Conservation (phyloP, 805 yeast genomes). For the Spathaspora arborariae region DNA sequence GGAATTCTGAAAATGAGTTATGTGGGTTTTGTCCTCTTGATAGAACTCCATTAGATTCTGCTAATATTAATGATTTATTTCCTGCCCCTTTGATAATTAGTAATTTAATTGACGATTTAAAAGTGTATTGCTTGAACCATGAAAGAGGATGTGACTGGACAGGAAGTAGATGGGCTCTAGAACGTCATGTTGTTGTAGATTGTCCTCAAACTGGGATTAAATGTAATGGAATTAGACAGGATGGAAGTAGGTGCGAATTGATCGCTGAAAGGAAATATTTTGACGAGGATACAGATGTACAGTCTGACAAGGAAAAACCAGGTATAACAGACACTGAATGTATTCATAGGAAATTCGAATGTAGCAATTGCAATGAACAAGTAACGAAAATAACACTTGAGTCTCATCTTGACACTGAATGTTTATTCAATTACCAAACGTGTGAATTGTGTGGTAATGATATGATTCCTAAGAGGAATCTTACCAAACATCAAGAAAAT, state of each 20-base stretch:
- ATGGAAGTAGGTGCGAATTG: slow-evolving; percentile 11
- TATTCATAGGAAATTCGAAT: slow-evolving; percentile 34
- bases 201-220: slow-evolving; percentile 35
- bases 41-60: slow-evolving; percentile 43
- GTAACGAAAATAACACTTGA: slow-evolving; percentile 26
- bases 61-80: slow-evolving; percentile 28
- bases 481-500: slow-evolving; percentile 38
- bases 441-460: slow-evolving; percentile 44
- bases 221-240: slow-evolving; percentile 23
- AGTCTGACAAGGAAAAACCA: neutral
- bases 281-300: slow-evolving; percentile 6
- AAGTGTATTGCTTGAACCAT: slow-evolving; percentile 50
- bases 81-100: slow-evolving; percentile 54
- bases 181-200: slow-evolving; percentile 40
- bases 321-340: slow-evolving; percentile 19
- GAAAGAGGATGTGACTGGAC: slow-evolving; percentile 54
- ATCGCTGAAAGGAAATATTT: slow-evolving; percentile 7
- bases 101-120: slow-evolving; percentile 59
- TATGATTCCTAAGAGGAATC: slow-evolving; percentile 33
- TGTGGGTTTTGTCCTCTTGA: slow-evolving; percentile 55
- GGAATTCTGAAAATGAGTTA: slow-evolving; percentile 3
- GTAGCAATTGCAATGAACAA: slow-evolving; percentile 31
- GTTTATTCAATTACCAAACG: slow-evolving; percentile 34
- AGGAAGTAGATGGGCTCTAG: slow-evolving; percentile 58
- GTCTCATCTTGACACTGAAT: slow-evolving; percentile 35